These are phyloP conservation scores for Primulina huaijiensis DNA, from an alignment of 257 asterid genomes.

Conservation along the genomic window DNA sequence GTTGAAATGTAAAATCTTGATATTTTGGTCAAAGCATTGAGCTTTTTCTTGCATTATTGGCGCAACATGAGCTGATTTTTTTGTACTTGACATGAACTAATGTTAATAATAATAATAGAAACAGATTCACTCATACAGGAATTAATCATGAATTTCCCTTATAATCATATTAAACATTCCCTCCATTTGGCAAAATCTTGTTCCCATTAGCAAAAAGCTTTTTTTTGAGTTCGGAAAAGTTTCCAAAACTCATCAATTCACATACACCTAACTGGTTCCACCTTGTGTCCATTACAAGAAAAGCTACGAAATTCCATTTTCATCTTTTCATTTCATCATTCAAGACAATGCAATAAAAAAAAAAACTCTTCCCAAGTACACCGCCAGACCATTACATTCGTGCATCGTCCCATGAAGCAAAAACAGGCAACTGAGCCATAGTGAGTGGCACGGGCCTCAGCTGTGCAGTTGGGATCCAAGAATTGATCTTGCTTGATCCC, in stretches of 20 bases:
- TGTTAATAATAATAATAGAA: constrained; percentile 2
- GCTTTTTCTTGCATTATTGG: constrained; percentile 39
- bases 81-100: constrained; percentile 28
- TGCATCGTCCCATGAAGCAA: constrained; percentile 65
- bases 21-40: constrained; percentile 37
- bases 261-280: constrained; percentile 34
- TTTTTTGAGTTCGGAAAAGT: constrained; percentile 33
- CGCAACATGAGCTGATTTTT: constrained; percentile 20
- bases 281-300: constrained; percentile 33
- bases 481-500: constrained; percentile 21
- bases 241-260: constrained; percentile 30
- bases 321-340: neutral
- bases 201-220: constrained; percentile 30
- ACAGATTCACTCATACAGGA: constrained; percentile 31
- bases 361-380: neutral
- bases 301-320: constrained; percentile 6
- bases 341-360: constrained; percentile 31
- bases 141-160: constrained; percentile 30
- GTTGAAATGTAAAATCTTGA: constrained; percentile 8
- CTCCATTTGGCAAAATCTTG: constrained; percentile 36
- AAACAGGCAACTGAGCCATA: constrained; percentile 64
- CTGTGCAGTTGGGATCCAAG: constrained; percentile 48
- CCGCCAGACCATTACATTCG: constrained; percentile 12
- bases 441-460: constrained; percentile 47
- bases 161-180: constrained; percentile 28